These are phyloP conservation scores for Arabidopsis suecica DNA, from an alignment of 345 rosid genomes.

Conservation along the genomic window DNA sequence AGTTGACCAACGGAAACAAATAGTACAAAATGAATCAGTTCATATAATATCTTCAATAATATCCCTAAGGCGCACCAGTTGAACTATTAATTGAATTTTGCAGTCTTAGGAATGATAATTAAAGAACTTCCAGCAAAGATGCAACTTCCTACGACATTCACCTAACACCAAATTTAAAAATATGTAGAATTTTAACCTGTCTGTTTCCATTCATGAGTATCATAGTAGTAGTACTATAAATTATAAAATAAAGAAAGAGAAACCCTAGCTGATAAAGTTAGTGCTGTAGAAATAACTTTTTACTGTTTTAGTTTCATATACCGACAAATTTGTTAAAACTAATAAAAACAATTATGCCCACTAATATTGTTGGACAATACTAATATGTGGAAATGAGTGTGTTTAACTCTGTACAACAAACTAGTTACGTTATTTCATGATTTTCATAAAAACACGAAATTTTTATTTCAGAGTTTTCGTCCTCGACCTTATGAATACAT, in stretches of 20 bases:
- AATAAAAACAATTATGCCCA: slow-evolving; percentile 14
- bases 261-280: slow-evolving; percentile 23
- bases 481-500: slow-evolving; percentile 2
- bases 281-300: neutral
- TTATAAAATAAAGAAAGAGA: neutral
- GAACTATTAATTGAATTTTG: neutral
- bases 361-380: slow-evolving; percentile 8
- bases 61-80: slow-evolving; percentile 2
- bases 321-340: slow-evolving; percentile 10
- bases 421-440: neutral
- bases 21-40: neutral
- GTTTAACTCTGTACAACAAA: slow-evolving; percentile 23
- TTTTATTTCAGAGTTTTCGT: neutral
- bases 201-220: neutral
- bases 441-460: neutral
- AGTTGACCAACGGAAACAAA: neutral
- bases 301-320: slow-evolving; percentile 17
- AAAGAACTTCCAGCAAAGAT: slow-evolving; percentile 8
- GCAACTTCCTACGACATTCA: slow-evolving; percentile 35
- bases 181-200: neutral
- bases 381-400: slow-evolving; percentile 21
- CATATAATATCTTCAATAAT: slow-evolving; percentile 1
- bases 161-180: slow-evolving; percentile 24
- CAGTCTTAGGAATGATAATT: slow-evolving; percentile 10
- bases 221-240: neutral